These are phyloP conservation scores for Quercus phellos DNA, from an alignment of 331 rosid species.

Conservation along the genomic window DNA sequence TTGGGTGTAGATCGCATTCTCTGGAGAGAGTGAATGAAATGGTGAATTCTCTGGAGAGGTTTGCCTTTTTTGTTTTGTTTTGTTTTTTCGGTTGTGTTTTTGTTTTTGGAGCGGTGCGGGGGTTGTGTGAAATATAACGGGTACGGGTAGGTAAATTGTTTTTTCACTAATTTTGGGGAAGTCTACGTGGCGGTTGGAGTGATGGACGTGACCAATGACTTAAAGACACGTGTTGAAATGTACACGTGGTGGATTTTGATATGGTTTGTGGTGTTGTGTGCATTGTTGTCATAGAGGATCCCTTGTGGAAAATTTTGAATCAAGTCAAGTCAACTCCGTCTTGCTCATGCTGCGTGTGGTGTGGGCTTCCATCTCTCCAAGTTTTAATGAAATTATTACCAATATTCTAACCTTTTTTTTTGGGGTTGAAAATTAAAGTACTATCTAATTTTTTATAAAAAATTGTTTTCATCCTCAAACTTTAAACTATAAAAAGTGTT, in stretches of 20 bases:
- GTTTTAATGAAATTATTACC: no score
- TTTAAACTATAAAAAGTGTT: no score
- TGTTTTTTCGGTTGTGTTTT: no score
- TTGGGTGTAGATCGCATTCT: conserved; percentile 50
- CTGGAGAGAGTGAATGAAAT: not conserved
- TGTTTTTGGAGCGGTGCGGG: not conserved
- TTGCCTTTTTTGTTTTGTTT: not conserved
- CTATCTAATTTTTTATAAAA: no score
- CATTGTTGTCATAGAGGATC: conserved; percentile 2
- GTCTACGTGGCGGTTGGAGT: conserved; percentile 34
- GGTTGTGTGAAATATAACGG: not conserved
- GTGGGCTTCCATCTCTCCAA: no score
- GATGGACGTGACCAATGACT: not conserved
- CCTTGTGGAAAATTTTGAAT: not conserved
- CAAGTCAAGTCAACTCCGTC: not conserved
- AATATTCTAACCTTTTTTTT: no score
- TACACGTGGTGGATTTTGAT: conserved; percentile 49
- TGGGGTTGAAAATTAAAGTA: no score
- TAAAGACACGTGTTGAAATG: not conserved
- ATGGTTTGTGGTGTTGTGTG: conserved; percentile 45
- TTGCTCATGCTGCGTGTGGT: not conserved
- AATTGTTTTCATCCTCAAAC: no score
- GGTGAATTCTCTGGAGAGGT: not conserved
- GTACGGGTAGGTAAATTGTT: not conserved
- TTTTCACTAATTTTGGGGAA: not conserved